These are phyloP conservation scores for Trichophyton verrucosum DNA, from an alignment of 2,329 filamentous ascomycete species.

Conservation along the genomic window DNA sequence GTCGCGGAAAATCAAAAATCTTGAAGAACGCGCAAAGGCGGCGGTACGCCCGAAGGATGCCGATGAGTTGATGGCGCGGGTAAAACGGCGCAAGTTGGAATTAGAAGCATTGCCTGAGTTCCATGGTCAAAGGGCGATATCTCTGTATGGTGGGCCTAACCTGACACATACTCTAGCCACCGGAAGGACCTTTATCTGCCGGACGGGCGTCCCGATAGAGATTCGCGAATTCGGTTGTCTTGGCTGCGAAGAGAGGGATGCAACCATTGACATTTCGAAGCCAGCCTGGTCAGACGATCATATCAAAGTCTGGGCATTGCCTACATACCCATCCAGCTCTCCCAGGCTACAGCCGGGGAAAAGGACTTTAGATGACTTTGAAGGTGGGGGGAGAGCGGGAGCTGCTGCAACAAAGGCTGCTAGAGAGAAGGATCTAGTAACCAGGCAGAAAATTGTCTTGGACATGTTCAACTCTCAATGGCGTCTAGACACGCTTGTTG, in stretches of 20 bases:
- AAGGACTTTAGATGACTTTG: constrained; percentile 40
- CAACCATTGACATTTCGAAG: constrained; percentile 22
- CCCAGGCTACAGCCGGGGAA: constrained; percentile 26
- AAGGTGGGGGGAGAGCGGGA: constrained; percentile 15
- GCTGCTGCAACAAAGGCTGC: neutral
- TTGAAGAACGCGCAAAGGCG: constrained; percentile 11
- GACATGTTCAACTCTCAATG: constrained; percentile 71
- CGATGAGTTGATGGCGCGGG: constrained; percentile 6
- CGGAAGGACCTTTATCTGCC: constrained; percentile 70
- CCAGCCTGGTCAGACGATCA: constrained; percentile 66
- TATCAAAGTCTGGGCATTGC: constrained; percentile 75
- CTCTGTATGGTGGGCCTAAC: constrained; percentile 71
- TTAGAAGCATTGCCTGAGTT: constrained; percentile 13
- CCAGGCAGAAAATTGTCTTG: constrained; percentile 52
- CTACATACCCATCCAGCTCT: constrained; percentile 35
- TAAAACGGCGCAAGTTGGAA: constrained; percentile 6
- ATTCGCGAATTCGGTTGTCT: constrained; percentile 52
- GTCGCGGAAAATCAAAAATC: constrained; percentile 31
- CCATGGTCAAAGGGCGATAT: constrained; percentile 31
- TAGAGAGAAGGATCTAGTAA: constrained; percentile 2
- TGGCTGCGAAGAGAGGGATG: constrained; percentile 12
- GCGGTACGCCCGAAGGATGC: constrained; percentile 16
- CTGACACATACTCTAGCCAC: constrained; percentile 71
- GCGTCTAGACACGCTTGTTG: constrained; percentile 56
- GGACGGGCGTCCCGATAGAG: constrained; percentile 64